These are phyloP conservation scores for Cladosporium sp. DNA, from an alignment of 2,329 filamentous ascomycete species.

Conservation along the genomic window DNA sequence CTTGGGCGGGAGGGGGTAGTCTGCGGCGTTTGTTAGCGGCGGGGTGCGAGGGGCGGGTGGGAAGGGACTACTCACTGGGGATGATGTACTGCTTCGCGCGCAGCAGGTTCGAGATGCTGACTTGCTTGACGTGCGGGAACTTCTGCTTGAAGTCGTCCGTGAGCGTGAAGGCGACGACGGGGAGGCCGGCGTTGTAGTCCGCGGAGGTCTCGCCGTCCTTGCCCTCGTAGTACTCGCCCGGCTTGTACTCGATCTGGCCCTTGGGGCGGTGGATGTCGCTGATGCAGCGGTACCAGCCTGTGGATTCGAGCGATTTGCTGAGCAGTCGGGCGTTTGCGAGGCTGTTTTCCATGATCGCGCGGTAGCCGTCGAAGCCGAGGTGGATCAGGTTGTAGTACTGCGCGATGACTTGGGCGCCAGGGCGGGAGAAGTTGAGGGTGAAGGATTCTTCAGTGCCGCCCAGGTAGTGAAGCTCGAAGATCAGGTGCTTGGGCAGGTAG, in stretches of 20 bases:
- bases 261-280: constrained; percentile 58
- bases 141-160: constrained; percentile 55
- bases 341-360: constrained; percentile 59
- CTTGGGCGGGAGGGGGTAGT: constrained; percentile 59
- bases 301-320: constrained; percentile 57
- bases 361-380: constrained; percentile 61
- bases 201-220: constrained; percentile 47
- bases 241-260: constrained; percentile 37
- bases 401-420: constrained; percentile 61
- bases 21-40: constrained; percentile 14
- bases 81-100: constrained; percentile 65
- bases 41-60: neutral
- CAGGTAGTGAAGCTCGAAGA: constrained; percentile 66
- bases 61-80: constrained; percentile 43
- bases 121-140: constrained; percentile 60
- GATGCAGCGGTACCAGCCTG: constrained; percentile 59
- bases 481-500: constrained; percentile 59
- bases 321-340: constrained; percentile 59
- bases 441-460: constrained; percentile 66
- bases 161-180: constrained; percentile 62
- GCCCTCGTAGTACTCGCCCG: constrained; percentile 38
- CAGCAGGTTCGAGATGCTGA: constrained; percentile 55
- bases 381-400: constrained; percentile 71
- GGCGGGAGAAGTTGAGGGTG: constrained; percentile 67
- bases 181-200: constrained; percentile 58